Conservation (phyloP, 75 land plant genomes). For the Gnetum montanum region DNA sequence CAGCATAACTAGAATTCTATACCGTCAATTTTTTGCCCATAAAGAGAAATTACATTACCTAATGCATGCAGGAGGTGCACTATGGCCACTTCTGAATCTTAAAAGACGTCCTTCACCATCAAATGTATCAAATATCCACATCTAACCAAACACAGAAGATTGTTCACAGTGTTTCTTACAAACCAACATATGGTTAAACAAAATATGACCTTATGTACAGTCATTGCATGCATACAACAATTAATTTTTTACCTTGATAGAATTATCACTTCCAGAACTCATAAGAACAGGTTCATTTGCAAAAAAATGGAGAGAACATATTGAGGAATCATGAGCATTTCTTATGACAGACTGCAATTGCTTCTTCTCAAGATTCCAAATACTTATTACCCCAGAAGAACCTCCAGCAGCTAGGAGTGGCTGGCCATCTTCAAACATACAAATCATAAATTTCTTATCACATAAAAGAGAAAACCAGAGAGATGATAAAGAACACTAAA, state of each 20-base stretch:
- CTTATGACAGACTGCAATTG: conserved; percentile 81
- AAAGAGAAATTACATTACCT: too few species aligned
- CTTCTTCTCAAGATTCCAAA: conserved; percentile 96
- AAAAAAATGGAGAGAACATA: conserved; percentile 79
- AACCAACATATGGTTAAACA: not conserved
- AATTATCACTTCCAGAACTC: conserved; percentile 85
- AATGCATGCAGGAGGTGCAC: conserved; percentile 95
- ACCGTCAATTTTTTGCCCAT: too few species aligned
- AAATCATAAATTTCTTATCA: too few species aligned
- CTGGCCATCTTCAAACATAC: conserved; percentile 99
- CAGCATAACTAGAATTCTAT: not conserved
- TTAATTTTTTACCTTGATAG: conserved; percentile 54
- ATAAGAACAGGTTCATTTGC: conserved; percentile 95
- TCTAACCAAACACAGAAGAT: conserved; percentile 26
- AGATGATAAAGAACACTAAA: too few species aligned
- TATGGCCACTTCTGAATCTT: conserved; percentile 95
- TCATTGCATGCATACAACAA: not conserved
- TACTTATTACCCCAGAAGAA: conserved; percentile 87
- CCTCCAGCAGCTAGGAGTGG: conserved; percentile 96
- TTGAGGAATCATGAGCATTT: conserved; percentile 78
- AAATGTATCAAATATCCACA: conserved; percentile 98
- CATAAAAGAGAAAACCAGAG: too few species aligned
- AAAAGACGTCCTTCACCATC: conserved; percentile 91
- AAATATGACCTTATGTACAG: too few species aligned
- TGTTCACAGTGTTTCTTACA: not conserved